Conservation (phyloP, 73 alveolate species). For the Blepharisma japonicum region DNA sequence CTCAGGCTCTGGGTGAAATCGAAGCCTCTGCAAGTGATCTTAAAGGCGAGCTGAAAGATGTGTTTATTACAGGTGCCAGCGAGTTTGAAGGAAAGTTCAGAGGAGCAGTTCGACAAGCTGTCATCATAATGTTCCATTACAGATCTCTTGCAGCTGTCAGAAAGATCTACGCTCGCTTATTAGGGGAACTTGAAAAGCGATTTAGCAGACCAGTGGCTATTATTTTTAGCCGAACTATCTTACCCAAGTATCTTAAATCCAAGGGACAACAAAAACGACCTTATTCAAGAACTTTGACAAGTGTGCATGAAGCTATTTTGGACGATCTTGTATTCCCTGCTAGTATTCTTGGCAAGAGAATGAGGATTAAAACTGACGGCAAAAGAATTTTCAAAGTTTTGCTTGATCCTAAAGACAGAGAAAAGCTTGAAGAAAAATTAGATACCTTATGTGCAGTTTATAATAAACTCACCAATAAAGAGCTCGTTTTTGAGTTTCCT, state of each 20-base stretch:
- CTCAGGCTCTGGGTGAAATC: slow-evolving; percentile 12
- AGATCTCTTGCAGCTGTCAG: slow-evolving; percentile 45
- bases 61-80: slow-evolving; percentile 46
- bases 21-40: slow-evolving; percentile 47
- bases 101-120: slow-evolving; percentile 37
- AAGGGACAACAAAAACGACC: slow-evolving; percentile 42
- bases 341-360: slow-evolving; percentile 60
- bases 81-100: slow-evolving; percentile 41
- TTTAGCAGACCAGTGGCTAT: slow-evolving; percentile 53
- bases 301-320: slow-evolving; percentile 78
- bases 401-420: slow-evolving; percentile 56
- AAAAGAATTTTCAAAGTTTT: slow-evolving; percentile 26
- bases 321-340: slow-evolving; percentile 78
- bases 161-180: slow-evolving; percentile 50
- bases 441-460: slow-evolving; percentile 78
- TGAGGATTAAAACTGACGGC: slow-evolving; percentile 38
- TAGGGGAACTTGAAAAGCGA: slow-evolving; percentile 50
- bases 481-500: slow-evolving; percentile 67
- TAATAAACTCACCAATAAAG: slow-evolving; percentile 81
- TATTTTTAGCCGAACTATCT: slow-evolving; percentile 44
- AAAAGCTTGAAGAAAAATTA: slow-evolving; percentile 78
- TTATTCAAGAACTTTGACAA: slow-evolving; percentile 60
- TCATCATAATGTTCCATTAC: slow-evolving; percentile 48
- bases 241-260: slow-evolving; percentile 39
- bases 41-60: slow-evolving; percentile 49